Conservation (phyloP, 2,329 filamentous ascomycete genomes). For the Mycosphaerella sp. region DNA sequence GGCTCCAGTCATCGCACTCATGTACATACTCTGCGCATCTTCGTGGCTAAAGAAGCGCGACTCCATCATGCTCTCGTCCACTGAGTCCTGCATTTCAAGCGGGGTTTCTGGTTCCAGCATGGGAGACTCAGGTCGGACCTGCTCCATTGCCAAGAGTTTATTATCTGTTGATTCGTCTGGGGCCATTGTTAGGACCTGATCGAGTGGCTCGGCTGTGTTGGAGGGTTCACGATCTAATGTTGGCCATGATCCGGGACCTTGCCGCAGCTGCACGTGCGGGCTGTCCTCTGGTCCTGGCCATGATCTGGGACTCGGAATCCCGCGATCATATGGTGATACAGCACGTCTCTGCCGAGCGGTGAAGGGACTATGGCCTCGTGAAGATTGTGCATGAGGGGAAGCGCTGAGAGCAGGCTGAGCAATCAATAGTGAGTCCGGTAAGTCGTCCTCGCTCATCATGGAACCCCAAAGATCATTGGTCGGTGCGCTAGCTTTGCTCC, state of each 20-base stretch:
- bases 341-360: slow-evolving; percentile 15
- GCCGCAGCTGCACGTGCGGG: slow-evolving; percentile 15
- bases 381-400: slow-evolving; percentile 12
- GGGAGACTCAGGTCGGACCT: not conserved
- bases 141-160: slow-evolving; percentile 20
- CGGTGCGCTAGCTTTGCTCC: slow-evolving; percentile 24
- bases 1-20: slow-evolving; percentile 55
- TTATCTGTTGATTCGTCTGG: slow-evolving; percentile 19
- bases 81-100: slow-evolving; percentile 2
- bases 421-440: slow-evolving; percentile 27
- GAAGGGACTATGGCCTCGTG: slow-evolving; percentile 20
- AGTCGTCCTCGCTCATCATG: slow-evolving; percentile 28
- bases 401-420: slow-evolving; percentile 15
- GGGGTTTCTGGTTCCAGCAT: slow-evolving; percentile 2
- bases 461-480: slow-evolving; percentile 31
- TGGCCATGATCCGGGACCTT: slow-evolving; percentile 27
- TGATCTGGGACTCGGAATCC: slow-evolving; percentile 24
- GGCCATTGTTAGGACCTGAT: slow-evolving; percentile 13
- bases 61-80: slow-evolving; percentile 31
- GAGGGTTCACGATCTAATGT: slow-evolving; percentile 20
- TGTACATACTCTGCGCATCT: slow-evolving; percentile 80
- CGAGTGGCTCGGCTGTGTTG: slow-evolving; percentile 20
- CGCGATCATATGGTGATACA: slow-evolving; percentile 25
- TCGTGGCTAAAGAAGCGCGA: slow-evolving; percentile 72
- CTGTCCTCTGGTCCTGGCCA: slow-evolving; percentile 27